phyloP scores from a whole-genome alignment of 805 yeast species.

The Limtongia smithiae region DNA sequence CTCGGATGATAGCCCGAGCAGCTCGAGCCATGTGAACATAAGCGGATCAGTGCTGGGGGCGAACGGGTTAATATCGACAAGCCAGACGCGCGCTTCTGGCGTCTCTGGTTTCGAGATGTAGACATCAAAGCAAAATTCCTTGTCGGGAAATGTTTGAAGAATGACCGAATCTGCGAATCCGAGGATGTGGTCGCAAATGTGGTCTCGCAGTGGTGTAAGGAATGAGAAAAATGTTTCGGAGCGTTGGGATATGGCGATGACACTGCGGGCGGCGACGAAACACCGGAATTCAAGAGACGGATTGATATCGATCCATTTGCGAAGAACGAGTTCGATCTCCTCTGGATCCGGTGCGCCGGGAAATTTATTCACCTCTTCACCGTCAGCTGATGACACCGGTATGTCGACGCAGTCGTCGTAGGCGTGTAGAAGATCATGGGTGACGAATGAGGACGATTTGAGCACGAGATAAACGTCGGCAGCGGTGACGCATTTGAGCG shows the following conservation, averaged over 20 bases:
- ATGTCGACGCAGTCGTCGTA: conserved; percentile 46
- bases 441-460: conserved; percentile 82
- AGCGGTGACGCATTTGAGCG: conserved; percentile 64
- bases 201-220: conserved; percentile 50
- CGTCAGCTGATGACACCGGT: not conserved
- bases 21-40: conserved; percentile 81
- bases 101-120: conserved; percentile 74
- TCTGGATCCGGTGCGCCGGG: conserved; percentile 7
- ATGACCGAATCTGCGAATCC: conserved; percentile 53
- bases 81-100: conserved; percentile 45
- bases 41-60: conserved; percentile 68
- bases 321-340: conserved; percentile 62
- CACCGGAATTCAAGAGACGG: conserved; percentile 92
- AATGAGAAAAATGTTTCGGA: conserved; percentile 81
- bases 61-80: conserved; percentile 87
- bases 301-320: conserved; percentile 78
- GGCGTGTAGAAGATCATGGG: conserved; percentile 76
- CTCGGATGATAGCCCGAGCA: conserved; percentile 45
- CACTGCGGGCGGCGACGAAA: conserved; percentile 60
- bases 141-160: conserved; percentile 49
- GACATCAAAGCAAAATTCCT: conserved; percentile 55
- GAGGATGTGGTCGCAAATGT: conserved; percentile 48
- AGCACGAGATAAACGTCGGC: conserved; percentile 76
- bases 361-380: no score
- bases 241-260: conserved; percentile 78